Conservation (phyloP, 345 rosid species). For the Murraya koenigii region DNA sequence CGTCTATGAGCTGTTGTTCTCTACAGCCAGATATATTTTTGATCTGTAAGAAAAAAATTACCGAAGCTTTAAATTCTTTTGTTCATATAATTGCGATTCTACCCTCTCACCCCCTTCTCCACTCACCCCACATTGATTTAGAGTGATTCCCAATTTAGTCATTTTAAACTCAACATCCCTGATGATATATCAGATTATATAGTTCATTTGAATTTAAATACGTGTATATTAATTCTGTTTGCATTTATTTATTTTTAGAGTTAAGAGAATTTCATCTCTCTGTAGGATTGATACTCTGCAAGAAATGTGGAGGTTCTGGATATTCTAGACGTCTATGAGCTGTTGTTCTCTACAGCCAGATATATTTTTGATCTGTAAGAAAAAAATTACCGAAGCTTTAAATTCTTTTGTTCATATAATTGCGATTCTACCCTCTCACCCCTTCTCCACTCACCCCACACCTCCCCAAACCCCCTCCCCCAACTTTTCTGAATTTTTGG, state of each 20-base stretch:
- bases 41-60: conserved; percentile 4
- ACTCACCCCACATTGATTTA: background rate
- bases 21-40: conserved; percentile 7
- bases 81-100: conserved; percentile 1
- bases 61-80: conserved; percentile 17
- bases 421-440: background rate
- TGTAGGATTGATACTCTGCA: conserved; percentile 66
- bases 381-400: conserved; percentile 1
- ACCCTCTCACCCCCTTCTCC: no score
- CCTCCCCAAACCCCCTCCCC: no score
- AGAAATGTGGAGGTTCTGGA: conserved; percentile 74
- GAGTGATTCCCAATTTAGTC: background rate
- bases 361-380: conserved; percentile 15
- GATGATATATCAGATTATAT: background rate
- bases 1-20: conserved; percentile 38
- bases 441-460: no score
- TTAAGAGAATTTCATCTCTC: background rate
- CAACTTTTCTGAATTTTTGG: background rate
- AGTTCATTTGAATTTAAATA: background rate
- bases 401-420: conserved; percentile 16
- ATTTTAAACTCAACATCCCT: background rate
- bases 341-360: background rate
- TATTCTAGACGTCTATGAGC: conserved; percentile 61
- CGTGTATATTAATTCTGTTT: background rate
- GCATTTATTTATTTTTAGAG: background rate